Percentiles rank a stretch among this genome's conserved stretches.
These are phyloP conservation scores for Termitomyces sp. DNA, from an alignment of 768 basidiomycete species.

Conservation along the genomic window DNA sequence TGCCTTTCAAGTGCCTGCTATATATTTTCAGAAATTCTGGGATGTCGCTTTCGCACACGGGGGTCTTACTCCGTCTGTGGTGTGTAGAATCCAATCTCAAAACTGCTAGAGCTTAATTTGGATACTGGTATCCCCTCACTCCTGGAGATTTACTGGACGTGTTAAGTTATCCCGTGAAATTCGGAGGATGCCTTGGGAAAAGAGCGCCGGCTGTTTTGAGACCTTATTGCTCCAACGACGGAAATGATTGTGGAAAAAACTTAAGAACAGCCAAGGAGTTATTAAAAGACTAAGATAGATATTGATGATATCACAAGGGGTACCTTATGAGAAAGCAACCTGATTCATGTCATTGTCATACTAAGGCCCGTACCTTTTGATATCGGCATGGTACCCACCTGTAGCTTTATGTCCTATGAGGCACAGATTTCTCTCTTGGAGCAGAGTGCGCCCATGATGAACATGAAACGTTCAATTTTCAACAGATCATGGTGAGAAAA, in stretches of 20 bases:
- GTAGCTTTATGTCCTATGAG: not conserved
- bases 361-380: too few species aligned
- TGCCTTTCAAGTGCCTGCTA: not conserved
- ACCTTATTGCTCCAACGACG: not conserved
- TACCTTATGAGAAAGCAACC: not conserved
- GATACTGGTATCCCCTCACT: not conserved
- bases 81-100: not conserved
- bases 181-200: not conserved
- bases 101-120: not conserved
- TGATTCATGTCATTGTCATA: too few species aligned
- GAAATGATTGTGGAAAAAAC: not conserved
- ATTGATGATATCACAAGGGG: not conserved
- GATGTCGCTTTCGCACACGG: not conserved
- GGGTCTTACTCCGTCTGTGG: not conserved
- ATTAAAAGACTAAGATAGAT: not conserved
- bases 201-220: not conserved
- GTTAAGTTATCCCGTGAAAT: not conserved
- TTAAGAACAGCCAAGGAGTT: too few species aligned
- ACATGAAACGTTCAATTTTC: not conserved
- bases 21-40: too few species aligned
- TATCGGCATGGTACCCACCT: too few species aligned
- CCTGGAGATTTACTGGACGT: not conserved
- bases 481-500: too few species aligned
- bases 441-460: not conserved
- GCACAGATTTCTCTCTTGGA: not conserved